A percentile compares a stretch with the other conserved stretches of the same genome.
phyloP scores from a whole-genome alignment of 306 rosid species.

The Vicia faba region DNA sequence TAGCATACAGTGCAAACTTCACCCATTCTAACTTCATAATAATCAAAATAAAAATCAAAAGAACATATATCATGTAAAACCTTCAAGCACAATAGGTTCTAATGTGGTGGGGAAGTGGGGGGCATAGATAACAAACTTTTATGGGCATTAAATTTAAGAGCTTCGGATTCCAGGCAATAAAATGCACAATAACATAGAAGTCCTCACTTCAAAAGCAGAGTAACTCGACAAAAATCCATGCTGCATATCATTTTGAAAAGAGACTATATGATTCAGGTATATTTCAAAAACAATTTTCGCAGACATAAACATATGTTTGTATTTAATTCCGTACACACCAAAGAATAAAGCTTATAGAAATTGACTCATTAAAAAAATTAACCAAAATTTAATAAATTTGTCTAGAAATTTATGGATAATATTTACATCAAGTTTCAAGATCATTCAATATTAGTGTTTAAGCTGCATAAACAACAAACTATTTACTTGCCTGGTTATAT shows the following conservation, averaged over 20 bases:
- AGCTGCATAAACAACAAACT: conserved; percentile 28
- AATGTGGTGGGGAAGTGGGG: not conserved
- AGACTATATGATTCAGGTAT: conserved; percentile 20
- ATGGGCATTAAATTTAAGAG: conserved; percentile 12
- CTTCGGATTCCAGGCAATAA: not conserved
- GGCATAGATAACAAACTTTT: conserved; percentile 5
- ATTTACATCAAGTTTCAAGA: conserved; percentile 2
- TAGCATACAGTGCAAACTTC: conserved; percentile 13
- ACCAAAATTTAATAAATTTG: not conserved
- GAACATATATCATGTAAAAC: not conserved
- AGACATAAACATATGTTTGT: conserved; percentile 12
- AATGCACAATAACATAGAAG: conserved; percentile 5
- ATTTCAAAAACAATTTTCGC: not conserved
- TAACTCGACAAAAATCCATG: not conserved
- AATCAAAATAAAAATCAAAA: conserved; percentile 2
- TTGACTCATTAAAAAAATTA: conserved; percentile 1
- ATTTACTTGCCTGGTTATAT: conserved; percentile 70
- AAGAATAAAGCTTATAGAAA: conserved; percentile 18
- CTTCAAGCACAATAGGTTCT: conserved; percentile 2
- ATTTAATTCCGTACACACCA: not conserved
- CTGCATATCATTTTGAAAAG: conserved; percentile 1
- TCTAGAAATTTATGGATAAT: not conserved
- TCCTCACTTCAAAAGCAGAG: not conserved
- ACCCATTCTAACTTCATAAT: conserved; percentile 6
- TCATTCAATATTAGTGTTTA: not conserved